phyloP scores from a whole-genome alignment of 306 rosid species.

The Ammopiptanthus mongolicus region DNA sequence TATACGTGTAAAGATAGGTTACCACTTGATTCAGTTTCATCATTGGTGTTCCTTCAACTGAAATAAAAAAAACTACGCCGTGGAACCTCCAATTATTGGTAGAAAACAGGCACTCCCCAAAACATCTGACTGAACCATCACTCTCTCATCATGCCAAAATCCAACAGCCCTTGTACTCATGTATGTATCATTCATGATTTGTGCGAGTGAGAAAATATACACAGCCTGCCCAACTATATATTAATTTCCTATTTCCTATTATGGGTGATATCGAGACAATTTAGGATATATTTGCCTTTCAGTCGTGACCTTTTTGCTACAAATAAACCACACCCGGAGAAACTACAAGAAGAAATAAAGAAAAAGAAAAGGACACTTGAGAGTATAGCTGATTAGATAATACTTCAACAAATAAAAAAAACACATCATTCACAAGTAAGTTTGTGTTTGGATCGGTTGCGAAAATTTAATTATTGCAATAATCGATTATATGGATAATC shows the following conservation, averaged over 20 bases:
- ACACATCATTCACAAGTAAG: too few relatives aligned
- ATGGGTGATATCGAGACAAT: neutral
- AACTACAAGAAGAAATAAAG: neutral
- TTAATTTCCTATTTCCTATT: neutral
- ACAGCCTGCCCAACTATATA: too few relatives aligned
- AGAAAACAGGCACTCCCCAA: constrained; percentile 10
- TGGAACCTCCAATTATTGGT: constrained; percentile 51
- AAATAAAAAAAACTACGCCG: constrained; percentile 30
- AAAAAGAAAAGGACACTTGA: constrained; percentile 7
- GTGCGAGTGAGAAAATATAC: neutral
- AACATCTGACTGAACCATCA: constrained; percentile 12
- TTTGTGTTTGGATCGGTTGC: too few relatives aligned
- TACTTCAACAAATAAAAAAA: too few relatives aligned
- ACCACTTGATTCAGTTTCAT: constrained; percentile 47
- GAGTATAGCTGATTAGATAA: neutral
- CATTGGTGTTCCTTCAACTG: constrained; percentile 41
- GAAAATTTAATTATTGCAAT: too few relatives aligned
- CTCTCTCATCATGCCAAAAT: constrained; percentile 26
- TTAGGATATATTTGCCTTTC: neutral
- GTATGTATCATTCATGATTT: neutral
- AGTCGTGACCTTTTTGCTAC: constrained; percentile 24
- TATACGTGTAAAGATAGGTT: constrained; percentile 57
- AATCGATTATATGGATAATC: too few relatives aligned
- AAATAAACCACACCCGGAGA: constrained; percentile 30
- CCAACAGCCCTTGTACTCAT: constrained; percentile 18